Evolutionary conservation across 495 filamentous ascomycete species (phyloP), one percentile per base, ranked within the genome.

Genomic region (Mytilinidion resinicola): DNA sequence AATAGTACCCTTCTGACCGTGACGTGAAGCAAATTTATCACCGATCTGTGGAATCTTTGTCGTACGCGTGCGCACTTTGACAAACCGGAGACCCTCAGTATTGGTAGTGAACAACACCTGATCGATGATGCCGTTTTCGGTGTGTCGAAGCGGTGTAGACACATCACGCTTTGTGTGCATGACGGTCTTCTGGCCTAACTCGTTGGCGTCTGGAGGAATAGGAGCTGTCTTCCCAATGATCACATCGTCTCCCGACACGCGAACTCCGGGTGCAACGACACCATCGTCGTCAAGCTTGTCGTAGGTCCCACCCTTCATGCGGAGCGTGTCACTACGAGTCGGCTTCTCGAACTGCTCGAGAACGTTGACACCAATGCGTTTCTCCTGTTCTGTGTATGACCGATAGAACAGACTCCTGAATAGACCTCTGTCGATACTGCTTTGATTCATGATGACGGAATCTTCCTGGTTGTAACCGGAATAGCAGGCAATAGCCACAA

Each of bases 401-500:
- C 95, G 87, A 79, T 96, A 97, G 79, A 97, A 99, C 15, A 99
- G 77, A 83, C 89, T 95, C 69, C 93, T 85, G 87, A 97, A 97
- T 9, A 99, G 77, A 36, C 93, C 93, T 58, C 93, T 87, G 67
- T 99, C 93, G 65, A 97, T 97, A 64, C 89, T 93, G 75, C 89
- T 95, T 73, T 99, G 95, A 74, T 96, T 99, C 95, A 99, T 96
- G 64, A 99, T 95, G 52, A 99, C 93, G 20, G 93, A 97, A 82
- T 99, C 93, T 89, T 99, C 93, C 72, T 97, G 95, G 71, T 99
- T 97, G 80, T 97, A 99, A n/a, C 93, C 93, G 14, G 90, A 96
- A 74, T 97, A 99, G 71, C 87, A 91, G 46, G 88, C 82, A 77
- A 99, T 97, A 37, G 95, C 93, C 11, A 99, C 93, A 65, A 99